Evolutionary conservation across 2,329 filamentous ascomycete species (phyloP).

Genomic region (Alternaria longipes): DNA sequence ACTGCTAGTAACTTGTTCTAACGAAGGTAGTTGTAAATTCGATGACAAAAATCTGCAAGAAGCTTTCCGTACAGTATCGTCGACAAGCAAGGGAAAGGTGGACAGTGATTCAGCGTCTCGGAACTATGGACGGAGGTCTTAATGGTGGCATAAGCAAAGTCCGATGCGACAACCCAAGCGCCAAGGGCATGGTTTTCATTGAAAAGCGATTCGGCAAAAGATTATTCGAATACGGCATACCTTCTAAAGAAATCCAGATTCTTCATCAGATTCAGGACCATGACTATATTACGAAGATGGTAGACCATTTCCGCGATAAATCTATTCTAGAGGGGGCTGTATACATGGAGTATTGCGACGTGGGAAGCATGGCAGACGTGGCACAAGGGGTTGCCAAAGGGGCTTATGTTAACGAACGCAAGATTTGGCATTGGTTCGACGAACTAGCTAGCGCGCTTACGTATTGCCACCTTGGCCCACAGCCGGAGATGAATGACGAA

Average conservation of each 20-base stretch:
- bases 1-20: not conserved
- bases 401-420: constrained; percentile 15
- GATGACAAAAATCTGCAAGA: constrained; percentile 11
- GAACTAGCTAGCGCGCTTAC: constrained; percentile 20
- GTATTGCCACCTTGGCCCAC: constrained; percentile 25
- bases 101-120: constrained; percentile 6
- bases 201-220: constrained; percentile 22
- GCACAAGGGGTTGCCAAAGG: not conserved
- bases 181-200: constrained; percentile 15
- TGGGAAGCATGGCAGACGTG: constrained; percentile 15
- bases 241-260: constrained; percentile 21
- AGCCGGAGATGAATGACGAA: constrained; percentile 13
- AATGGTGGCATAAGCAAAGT: constrained; percentile 17
- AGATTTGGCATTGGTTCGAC: constrained; percentile 28
- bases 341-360: constrained; percentile 28
- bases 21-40: not conserved
- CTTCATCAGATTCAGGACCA: constrained; percentile 23
- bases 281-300: constrained; percentile 17
- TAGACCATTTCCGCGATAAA: constrained; percentile 24
- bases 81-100: constrained; percentile 1
- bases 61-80: constrained; percentile 3
- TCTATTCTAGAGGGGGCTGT: constrained; percentile 10
- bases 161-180: constrained; percentile 9
- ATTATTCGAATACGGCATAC: constrained; percentile 4
- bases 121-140: constrained; percentile 15